Conservation (phyloP, 2,329 filamentous ascomycete genomes). For the Xylaria sp. region DNA sequence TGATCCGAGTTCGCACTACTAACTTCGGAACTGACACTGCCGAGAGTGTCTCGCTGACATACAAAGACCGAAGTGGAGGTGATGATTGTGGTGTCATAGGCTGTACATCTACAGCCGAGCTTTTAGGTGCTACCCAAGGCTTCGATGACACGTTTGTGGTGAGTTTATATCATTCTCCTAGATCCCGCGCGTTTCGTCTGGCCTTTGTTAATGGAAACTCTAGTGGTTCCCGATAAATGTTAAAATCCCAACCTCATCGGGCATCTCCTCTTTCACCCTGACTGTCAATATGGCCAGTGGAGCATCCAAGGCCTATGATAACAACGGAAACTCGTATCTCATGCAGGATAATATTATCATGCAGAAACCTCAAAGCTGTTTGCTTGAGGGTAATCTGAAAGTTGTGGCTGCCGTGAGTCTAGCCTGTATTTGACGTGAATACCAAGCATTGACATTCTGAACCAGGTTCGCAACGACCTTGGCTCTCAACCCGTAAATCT, state of each 20-base stretch:
- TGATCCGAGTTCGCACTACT: slow-evolving; percentile 68
- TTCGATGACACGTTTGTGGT: slow-evolving; percentile 72
- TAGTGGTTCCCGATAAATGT: slow-evolving; percentile 57
- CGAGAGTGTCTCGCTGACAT: slow-evolving; percentile 62
- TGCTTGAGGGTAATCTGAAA: slow-evolving; percentile 59
- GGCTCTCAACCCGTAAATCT: slow-evolving; percentile 56
- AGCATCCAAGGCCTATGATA: slow-evolving; percentile 60
- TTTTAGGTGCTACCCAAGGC: slow-evolving; percentile 63
- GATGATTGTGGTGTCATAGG: slow-evolving; percentile 55
- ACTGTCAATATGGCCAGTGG: slow-evolving; percentile 62
- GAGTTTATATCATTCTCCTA: slow-evolving; percentile 38
- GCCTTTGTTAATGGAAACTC: slow-evolving; percentile 33
- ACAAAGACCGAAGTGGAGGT: slow-evolving; percentile 66
- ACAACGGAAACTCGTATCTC: slow-evolving; percentile 67
- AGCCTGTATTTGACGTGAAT: neutral
- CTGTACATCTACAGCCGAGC: slow-evolving; percentile 59
- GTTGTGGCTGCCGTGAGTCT: slow-evolving; percentile 56
- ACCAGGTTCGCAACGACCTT: slow-evolving; percentile 60
- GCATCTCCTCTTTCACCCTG: slow-evolving; percentile 71
- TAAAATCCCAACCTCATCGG: slow-evolving; percentile 65
- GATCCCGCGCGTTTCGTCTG: neutral
- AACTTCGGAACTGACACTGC: slow-evolving; percentile 56
- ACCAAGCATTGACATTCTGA: slow-evolving; percentile 14
- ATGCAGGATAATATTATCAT: slow-evolving; percentile 66
- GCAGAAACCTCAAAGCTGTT: slow-evolving; percentile 68